Percentiles rank a stretch among this genome's conserved stretches.
These are phyloP conservation scores for Salix caprea DNA, from an alignment of 345 rosid genomes.

Conservation along the genomic window DNA sequence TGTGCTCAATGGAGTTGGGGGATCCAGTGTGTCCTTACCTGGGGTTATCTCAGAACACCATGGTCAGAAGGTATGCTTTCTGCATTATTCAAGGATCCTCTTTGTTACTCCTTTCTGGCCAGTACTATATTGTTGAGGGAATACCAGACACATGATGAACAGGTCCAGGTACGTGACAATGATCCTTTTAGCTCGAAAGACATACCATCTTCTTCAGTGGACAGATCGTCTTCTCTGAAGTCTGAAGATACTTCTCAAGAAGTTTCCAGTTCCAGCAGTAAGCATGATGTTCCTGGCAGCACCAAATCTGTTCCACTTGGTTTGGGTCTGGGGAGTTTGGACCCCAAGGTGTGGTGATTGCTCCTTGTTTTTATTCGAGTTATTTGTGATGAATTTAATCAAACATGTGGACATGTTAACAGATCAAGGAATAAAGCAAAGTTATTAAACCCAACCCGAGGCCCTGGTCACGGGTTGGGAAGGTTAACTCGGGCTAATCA, in stretches of 20 bases:
- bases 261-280: constrained; percentile 36
- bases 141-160: constrained; percentile 32
- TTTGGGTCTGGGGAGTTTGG: constrained; percentile 77
- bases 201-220: constrained; percentile 6
- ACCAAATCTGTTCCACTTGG: constrained; percentile 65
- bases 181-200: constrained; percentile 36
- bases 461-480: too few species aligned
- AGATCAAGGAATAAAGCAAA: not conserved
- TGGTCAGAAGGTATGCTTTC: constrained; percentile 42
- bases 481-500: too few species aligned
- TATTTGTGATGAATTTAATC: not conserved
- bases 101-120: not conserved
- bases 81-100: not conserved
- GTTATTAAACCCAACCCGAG: too few species aligned
- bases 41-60: constrained; percentile 26
- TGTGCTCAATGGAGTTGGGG: constrained; percentile 31
- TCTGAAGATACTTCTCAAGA: constrained; percentile 35
- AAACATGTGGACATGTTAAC: not conserved
- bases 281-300: constrained; percentile 31
- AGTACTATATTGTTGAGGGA: constrained; percentile 8
- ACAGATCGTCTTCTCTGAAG: constrained; percentile 11
- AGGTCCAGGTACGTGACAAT: not conserved
- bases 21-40: constrained; percentile 22
- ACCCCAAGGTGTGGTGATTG: constrained; percentile 56
- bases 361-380: not conserved